phyloP scores from a whole-genome alignment of 768 basidiomycete species.

The Termitomyces sp. region DNA sequence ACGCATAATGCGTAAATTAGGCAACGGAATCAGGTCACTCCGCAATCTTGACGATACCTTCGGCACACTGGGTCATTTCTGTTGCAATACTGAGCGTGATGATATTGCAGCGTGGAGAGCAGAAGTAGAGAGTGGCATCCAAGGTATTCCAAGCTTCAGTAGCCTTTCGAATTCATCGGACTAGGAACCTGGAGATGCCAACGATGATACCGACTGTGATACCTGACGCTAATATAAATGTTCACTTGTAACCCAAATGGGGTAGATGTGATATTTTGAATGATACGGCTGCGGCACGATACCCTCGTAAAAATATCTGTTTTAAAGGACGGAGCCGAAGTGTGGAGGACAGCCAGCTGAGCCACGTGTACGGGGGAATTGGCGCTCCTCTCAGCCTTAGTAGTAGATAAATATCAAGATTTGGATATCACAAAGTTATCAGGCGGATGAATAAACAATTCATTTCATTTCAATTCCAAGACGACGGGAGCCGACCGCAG shows the following conservation, averaged over 20 bases:
- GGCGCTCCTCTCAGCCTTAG: too few species aligned
- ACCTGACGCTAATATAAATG: background rate
- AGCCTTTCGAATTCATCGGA: background rate
- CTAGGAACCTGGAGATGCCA: background rate
- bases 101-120: background rate
- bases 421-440: background rate
- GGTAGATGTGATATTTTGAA: background rate
- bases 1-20: constrained; percentile 1
- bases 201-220: background rate
- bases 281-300: background rate
- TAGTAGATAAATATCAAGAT: background rate
- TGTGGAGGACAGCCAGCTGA: background rate
- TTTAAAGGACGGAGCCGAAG: too few species aligned
- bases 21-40: background rate
- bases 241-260: background rate
- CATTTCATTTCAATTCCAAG: background rate
- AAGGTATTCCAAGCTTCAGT: constrained; percentile 1
- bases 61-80: background rate
- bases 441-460: background rate
- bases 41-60: constrained; percentile 2
- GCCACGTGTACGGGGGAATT: background rate
- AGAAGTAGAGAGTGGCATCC: background rate
- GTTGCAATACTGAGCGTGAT: background rate
- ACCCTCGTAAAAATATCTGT: background rate
- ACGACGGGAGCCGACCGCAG: background rate